Percentiles rank a stretch among this genome's conserved stretches.
Evolutionary conservation across 2,329 filamentous ascomycete species (phyloP).

Genomic region (Conoideocrella luteorostrata): DNA sequence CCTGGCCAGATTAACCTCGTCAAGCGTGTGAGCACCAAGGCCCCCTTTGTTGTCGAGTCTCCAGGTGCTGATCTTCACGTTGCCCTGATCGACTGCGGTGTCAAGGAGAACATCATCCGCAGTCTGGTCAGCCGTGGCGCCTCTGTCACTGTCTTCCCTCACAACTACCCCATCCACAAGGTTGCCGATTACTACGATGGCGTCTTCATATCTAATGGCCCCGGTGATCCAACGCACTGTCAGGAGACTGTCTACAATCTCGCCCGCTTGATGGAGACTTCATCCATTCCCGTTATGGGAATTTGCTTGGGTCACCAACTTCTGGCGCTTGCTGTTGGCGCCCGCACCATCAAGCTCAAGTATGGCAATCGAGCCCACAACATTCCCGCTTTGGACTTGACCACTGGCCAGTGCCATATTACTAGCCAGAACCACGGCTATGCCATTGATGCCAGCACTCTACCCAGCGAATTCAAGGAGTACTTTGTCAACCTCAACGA

Average conservation of each 20-base stretch:
- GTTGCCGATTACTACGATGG: conserved; percentile 96
- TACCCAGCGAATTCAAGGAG: conserved; percentile 86
- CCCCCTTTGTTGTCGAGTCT: conserved; percentile 90
- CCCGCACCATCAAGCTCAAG: conserved; percentile 92
- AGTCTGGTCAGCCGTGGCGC: conserved; percentile 87
- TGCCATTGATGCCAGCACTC: conserved; percentile 78
- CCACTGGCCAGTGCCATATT: conserved; percentile 95
- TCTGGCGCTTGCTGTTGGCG: conserved; percentile 81
- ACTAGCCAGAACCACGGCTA: conserved; percentile 98
- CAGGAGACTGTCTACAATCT: conserved; percentile 92
- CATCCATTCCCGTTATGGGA: conserved; percentile 88
- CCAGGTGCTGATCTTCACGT: conserved; percentile 80
- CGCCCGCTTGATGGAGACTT: conserved; percentile 81
- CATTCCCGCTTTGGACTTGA: conserved; percentile 90
- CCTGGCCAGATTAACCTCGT: conserved; percentile 96
- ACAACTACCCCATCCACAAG: conserved; percentile 97
- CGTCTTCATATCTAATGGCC: conserved; percentile 98
- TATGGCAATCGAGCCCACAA: conserved; percentile 99
- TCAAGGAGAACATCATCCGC: conserved; percentile 99
- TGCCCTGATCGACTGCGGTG: conserved; percentile 93
- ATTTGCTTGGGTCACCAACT: conserved; percentile 98
- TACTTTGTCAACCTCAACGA: conserved; percentile 99
- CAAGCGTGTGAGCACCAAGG: conserved; percentile 94
- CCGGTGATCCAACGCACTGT: conserved; percentile 96
- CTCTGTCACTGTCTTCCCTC: conserved; percentile 90